Evolutionary conservation across 768 basidiomycete species (phyloP).

Genomic region (Rhodosporidiobolus sp.): DNA sequence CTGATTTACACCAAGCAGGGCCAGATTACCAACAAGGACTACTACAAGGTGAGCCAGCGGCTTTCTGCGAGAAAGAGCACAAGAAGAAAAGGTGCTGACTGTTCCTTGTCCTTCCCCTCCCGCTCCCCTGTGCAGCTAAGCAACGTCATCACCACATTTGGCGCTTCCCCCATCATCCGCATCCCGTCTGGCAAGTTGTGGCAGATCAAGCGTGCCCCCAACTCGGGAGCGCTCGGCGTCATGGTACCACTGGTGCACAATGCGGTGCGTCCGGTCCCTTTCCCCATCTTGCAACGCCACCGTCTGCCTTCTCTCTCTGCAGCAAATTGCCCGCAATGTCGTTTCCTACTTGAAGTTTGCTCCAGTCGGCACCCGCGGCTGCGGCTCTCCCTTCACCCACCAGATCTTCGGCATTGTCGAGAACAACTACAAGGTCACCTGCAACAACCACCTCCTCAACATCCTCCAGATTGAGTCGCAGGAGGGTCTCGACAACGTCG

Average conservation of each 20-base stretch:
- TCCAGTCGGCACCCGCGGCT: constrained; percentile 48
- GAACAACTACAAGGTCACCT: constrained; percentile 44
- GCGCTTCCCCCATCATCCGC: constrained; percentile 48
- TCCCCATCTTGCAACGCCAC: constrained; percentile 35
- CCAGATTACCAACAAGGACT: neutral
- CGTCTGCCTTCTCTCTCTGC: constrained; percentile 22
- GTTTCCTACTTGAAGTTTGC: constrained; percentile 36
- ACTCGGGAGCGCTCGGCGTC: constrained; percentile 49
- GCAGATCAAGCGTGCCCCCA: constrained; percentile 50
- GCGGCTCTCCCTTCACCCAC: constrained; percentile 48
- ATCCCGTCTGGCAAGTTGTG: constrained; percentile 46
- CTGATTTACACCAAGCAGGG: neutral
- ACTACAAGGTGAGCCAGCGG: neutral
- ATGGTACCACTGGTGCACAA: constrained; percentile 49
- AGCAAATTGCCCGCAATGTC: neutral
- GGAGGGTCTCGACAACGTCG: constrained; percentile 47
- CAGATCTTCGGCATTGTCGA: constrained; percentile 44
- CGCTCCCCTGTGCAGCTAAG: too few relatives aligned
- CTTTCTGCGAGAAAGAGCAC: neutral
- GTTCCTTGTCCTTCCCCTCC: neutral
- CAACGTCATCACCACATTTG: constrained; percentile 41
- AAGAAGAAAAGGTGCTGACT: too few relatives aligned
- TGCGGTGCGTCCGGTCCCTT: constrained; percentile 3
- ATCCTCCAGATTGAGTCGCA: constrained; percentile 49
- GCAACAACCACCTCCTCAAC: constrained; percentile 46